Percentiles rank a stretch among this genome's conserved stretches.
These are phyloP conservation scores for Thielaviopsis musarum DNA, from an alignment of 2,329 filamentous ascomycete genomes.

Conservation along the genomic window DNA sequence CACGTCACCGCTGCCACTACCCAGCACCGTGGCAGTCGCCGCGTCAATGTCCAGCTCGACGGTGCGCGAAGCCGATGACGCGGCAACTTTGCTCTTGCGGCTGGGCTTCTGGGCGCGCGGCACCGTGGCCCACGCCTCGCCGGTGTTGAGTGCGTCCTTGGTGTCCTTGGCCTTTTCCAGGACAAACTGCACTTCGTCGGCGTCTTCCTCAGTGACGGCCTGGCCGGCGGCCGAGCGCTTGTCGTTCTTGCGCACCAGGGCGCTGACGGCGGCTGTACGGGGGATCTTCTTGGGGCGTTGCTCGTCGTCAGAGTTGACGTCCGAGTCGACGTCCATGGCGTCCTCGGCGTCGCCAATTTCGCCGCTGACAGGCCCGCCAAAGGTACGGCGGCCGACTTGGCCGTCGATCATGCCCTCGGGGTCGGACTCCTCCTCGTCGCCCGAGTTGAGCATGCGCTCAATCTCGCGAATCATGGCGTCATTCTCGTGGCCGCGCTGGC, in stretches of 20 bases:
- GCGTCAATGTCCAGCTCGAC: constrained; percentile 7
- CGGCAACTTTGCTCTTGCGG: constrained; percentile 15
- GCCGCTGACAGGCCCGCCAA: constrained; percentile 18
- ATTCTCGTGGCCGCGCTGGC: constrained; percentile 59
- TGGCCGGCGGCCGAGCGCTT: constrained; percentile 16
- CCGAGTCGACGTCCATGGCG: constrained; percentile 5
- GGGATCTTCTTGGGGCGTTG: constrained; percentile 14
- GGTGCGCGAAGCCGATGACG: background rate
- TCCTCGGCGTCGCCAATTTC: background rate
- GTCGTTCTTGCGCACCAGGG: constrained; percentile 8
- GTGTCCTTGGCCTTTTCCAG: constrained; percentile 11
- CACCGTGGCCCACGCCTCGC: constrained; percentile 9
- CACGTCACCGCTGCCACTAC: background rate
- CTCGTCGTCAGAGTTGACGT: constrained; percentile 15
- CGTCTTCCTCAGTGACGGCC: constrained; percentile 10
- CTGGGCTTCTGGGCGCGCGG: constrained; percentile 18
- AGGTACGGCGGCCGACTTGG: constrained; percentile 49
- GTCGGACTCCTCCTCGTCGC: constrained; percentile 36
- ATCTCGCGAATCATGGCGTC: constrained; percentile 58
- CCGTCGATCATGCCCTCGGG: constrained; percentile 28
- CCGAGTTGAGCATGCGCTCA: constrained; percentile 52
- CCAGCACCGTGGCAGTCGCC: constrained; percentile 9
- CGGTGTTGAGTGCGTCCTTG: background rate
- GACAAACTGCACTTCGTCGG: constrained; percentile 15
- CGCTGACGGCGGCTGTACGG: constrained; percentile 7